These are phyloP conservation scores for Centrapalus pauciflorus DNA, from an alignment of 129 eudicot genomes.

Conservation along the genomic window DNA sequence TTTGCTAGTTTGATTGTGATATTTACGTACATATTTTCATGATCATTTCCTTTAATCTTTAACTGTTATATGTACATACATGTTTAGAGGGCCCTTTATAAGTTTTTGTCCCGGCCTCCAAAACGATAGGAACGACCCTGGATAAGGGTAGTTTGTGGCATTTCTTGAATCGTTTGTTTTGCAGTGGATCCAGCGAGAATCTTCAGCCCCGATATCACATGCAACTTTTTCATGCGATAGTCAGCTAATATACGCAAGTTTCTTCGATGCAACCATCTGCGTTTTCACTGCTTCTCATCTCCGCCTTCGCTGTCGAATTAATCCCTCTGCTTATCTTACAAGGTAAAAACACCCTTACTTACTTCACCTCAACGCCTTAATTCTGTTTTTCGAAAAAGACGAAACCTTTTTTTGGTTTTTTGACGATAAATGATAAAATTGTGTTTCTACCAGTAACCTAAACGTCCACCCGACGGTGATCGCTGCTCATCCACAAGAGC, in stretches of 20 bases:
- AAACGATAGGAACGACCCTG: no score
- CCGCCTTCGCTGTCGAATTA: slow-evolving; percentile 63
- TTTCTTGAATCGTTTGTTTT: background rate
- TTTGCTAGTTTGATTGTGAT: no score
- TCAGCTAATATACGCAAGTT: slow-evolving; percentile 81
- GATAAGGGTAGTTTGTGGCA: background rate
- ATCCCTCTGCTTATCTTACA: slow-evolving; percentile 63
- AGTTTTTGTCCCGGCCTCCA: no score
- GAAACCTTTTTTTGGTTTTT: background rate
- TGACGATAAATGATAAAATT: background rate
- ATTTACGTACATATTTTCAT: no score
- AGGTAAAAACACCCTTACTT: slow-evolving; percentile 8
- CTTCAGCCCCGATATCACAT: slow-evolving; percentile 72
- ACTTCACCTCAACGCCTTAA: no score
- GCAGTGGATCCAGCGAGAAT: slow-evolving; percentile 80
- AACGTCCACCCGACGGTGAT: slow-evolving; percentile 77
- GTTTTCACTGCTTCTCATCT: slow-evolving; percentile 71
- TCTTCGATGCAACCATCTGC: slow-evolving; percentile 66
- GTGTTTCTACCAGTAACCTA: slow-evolving; percentile 38
- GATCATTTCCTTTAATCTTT: no score
- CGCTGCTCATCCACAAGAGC: slow-evolving; percentile 94
- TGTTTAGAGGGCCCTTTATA: no score
- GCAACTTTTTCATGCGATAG: slow-evolving; percentile 92
- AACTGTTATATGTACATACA: background rate
- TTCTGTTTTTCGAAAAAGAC: no score